Evolutionary conservation across 2,329 filamentous ascomycete genomes (phyloP), one percentile per base, ranked within the genome.

Genomic region (Cladosporium sp.): DNA sequence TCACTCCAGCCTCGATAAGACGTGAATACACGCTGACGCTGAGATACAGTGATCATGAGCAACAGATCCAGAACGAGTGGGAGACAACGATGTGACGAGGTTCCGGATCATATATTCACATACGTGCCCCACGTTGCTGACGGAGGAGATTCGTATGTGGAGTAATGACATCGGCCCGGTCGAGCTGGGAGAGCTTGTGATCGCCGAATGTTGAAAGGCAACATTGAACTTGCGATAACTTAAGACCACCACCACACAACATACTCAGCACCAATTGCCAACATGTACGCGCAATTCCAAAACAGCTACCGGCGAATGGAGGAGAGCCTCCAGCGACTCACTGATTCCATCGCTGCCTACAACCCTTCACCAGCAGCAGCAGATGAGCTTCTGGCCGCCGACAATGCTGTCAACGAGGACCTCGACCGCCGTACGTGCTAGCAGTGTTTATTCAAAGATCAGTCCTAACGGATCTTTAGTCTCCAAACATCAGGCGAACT

Each of bases 321-420:
- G 66, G 75, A 76, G 62, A 80, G 80, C 5, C 81, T 96, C 24
- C 84, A 86, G 14, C 87, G 82, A 32, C 82, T 96, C 38, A 89
- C 93, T 71, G 90, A 93, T 76, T 93, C 91, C 0, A 90, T 96
- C 68, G 85, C 91, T 6, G 91, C 92, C 70, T 94, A 93, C 79
- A 92, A 93, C 73, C 92, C 92, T 0, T 91, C 90, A 7, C 81
- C 86, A 4, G 78, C 83, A 41, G 86, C 89, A 30, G 90, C 90
- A 6, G 81, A 86, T 65, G 90, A 93, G 69, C 86, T 96, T 11
- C 82, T 90, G 21, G 81, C 83, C 8, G 92, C 91, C 28, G 91
- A 96, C 74, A 81, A 84, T 51, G 87, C 89, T 67, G 84, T 96
- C 54, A 85, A 82, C 71, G 81, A 84, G 69, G 87, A 90, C 4